Evolutionary conservation across 306 rosid species (phyloP), one percentile per base, ranked within the genome.

Genomic region (Cucumis cinereus): DNA sequence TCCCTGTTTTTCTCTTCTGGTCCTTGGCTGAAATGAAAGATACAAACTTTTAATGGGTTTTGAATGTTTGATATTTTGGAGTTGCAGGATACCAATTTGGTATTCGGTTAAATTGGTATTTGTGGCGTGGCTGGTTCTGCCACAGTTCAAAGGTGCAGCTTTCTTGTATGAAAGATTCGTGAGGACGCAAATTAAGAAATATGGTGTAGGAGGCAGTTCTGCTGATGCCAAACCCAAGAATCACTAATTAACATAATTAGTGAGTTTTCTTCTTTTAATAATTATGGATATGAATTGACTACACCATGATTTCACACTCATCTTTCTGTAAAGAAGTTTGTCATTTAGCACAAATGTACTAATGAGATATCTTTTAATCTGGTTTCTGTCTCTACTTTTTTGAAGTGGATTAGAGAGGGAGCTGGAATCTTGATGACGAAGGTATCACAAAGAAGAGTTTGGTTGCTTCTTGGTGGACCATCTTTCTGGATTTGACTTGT

Each of bases 71-170:
- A 7, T 33, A 35, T 33, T 14, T 64, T 12, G 11, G 38, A 7
- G 50, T 47, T 83, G 77, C 49, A 93, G 98, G 97, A 61, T 94
- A 16, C 93, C 97, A 14, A 83, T 91, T 33, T 94, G 94, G 96
- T 89, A 91, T 28, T 78, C 79, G 17, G 87, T 80, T 86, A 94
- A 94, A 84, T 76, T 91, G 15, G 73, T 90, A 75, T 30, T 85
- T 1, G 97, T 89, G 89, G 92, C 88, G 5, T 94, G 98, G 98
- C 59, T 90, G 79, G 96, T 90, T 41, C 88, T 94, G 77, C 98
- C 97, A 3, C 97, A 90, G 47, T 88, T 89, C 88, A 84, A 86
- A 81, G 98, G 98, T 26, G 97, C 96, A n/a, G 88, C 97, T 78
- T 87, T 88, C 83, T 81, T 94, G 82, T 94, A 94, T 78, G 89